These are phyloP conservation scores for Helenozyma rhizophorensis DNA, from an alignment of 805 yeast genomes.

Conservation along the genomic window DNA sequence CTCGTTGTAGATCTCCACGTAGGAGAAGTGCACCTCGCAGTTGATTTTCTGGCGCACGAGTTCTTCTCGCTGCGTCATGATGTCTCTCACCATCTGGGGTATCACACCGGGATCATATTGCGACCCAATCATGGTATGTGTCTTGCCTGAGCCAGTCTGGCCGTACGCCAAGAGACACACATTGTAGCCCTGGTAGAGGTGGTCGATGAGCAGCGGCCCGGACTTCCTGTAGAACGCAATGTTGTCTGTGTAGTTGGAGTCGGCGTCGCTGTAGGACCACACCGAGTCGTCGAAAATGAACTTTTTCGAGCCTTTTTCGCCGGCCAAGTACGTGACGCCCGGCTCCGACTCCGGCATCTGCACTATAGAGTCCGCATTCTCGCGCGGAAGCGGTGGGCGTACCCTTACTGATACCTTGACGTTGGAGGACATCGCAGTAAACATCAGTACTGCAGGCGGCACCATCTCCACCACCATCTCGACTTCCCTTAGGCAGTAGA, in stretches of 20 bases:
- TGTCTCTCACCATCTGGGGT: constrained; percentile 45
- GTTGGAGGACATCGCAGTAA: constrained; percentile 10
- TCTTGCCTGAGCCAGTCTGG: constrained; percentile 41
- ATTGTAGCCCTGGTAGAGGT: constrained; percentile 45
- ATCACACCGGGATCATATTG: constrained; percentile 33
- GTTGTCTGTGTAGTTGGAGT: constrained; percentile 44
- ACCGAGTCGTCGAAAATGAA: constrained; percentile 52
- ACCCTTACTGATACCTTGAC: constrained; percentile 52
- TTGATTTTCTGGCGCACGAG: constrained; percentile 35
- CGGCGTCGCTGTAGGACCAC: constrained; percentile 39
- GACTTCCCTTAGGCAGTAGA: too few relatives aligned
- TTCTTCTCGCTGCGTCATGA: constrained; percentile 42
- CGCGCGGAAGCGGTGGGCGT: constrained; percentile 40
- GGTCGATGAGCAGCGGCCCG: constrained; percentile 55
- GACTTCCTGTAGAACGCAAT: constrained; percentile 44
- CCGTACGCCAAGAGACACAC: constrained; percentile 43
- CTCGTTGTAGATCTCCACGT: constrained; percentile 76
- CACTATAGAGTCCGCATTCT: constrained; percentile 21
- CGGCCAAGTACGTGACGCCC: constrained; percentile 14
- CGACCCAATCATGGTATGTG: constrained; percentile 40
- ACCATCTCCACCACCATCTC: too few relatives aligned
- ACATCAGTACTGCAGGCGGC: too few relatives aligned
- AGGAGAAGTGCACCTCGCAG: constrained; percentile 47
- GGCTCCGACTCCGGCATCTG: constrained; percentile 26
- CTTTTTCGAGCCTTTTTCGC: constrained; percentile 26